Base-by-base conservation (phyloP, 2,329 filamentous ascomycete genomes). In the Neoascochyta sp. region DNA sequence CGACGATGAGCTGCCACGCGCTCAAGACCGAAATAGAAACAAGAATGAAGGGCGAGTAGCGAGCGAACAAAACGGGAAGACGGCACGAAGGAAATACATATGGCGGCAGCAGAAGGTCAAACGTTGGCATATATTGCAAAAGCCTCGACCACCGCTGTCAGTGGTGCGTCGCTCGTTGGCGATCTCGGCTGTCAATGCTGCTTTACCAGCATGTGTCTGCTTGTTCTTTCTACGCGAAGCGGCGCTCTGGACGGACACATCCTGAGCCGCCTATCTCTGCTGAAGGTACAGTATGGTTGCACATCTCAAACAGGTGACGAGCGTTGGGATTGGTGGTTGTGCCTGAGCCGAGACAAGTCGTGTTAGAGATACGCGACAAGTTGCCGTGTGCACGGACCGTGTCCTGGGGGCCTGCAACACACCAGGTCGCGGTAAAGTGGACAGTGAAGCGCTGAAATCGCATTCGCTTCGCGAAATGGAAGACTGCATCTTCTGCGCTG, bases 361-460 rank as follows among this genome's bases (percentile, higher is more conserved):
- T 36, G 57, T 61, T 27, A 39, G 47, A 58, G 48, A 52, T 47
- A 32, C 41, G 57, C 43, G 46, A 57, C 55, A 36, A n/a, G 15
- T 14, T 27, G n/a, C 23, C 16, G 19, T 7, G 39, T 20, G 52
- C 55, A 59, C 53, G 43, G 42, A 14, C 52, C 51, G 21, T 24
- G 26, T 16, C 26, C 27, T n/a, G n/a, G n/a, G n/a, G 12, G 2
- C 22, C 28, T 38, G 39, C 24, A 36, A 42, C 36, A 24, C 27
- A 29, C 26, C 24, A 34, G 31, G 42, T 43, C 32, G 39, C 45
- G 43, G 47, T 45, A 45, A 37, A 32, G 34, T 34, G 22, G 30
- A 15, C 30, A 36, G 25, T 26, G 39, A 43, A 44, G 36, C 22
- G 32, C 40, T 30, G 25, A 23, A 44, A 24, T 4, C n/a, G n/a